phyloP scores from a whole-genome alignment of 2,329 filamentous ascomycete species.

The Bimuria novae-zelandiae region DNA sequence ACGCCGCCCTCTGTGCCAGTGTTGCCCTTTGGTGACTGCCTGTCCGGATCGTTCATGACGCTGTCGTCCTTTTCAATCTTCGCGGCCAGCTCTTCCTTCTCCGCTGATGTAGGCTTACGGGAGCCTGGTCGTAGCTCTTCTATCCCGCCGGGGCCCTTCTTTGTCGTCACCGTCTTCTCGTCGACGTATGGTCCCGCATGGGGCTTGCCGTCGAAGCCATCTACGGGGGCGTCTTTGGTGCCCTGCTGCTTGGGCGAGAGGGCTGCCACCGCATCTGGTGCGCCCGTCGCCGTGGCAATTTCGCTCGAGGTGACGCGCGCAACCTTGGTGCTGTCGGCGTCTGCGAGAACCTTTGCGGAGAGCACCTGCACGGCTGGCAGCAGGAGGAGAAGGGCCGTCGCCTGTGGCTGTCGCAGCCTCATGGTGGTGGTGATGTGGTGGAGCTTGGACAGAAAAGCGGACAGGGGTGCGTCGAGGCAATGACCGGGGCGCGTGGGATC shows the following conservation, averaged over 20 bases:
- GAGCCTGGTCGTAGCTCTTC: slow-evolving; percentile 45
- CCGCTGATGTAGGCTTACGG: slow-evolving; percentile 24
- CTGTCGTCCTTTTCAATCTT: slow-evolving; percentile 66
- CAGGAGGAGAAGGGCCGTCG: slow-evolving; percentile 55
- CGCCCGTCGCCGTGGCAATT: slow-evolving; percentile 25
- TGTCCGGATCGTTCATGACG: slow-evolving; percentile 89
- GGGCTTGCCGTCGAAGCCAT: slow-evolving; percentile 91
- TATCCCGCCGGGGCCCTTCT: slow-evolving; percentile 39
- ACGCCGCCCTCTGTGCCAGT: slow-evolving; percentile 91
- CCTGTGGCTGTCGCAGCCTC: slow-evolving; percentile 61
- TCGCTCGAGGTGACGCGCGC: slow-evolving; percentile 35
- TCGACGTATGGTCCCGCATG: slow-evolving; percentile 83
- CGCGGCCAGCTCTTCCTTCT: slow-evolving; percentile 44
- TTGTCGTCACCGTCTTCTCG: slow-evolving; percentile 41
- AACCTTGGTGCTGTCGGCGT: slow-evolving; percentile 30
- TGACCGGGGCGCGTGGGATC: slow-evolving; percentile 10
- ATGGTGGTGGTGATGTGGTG: slow-evolving; percentile 50
- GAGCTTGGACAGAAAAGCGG: slow-evolving; percentile 5
- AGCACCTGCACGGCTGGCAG: slow-evolving; percentile 65
- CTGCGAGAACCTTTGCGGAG: slow-evolving; percentile 52
- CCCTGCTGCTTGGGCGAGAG: slow-evolving; percentile 46
- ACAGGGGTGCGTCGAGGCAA: slow-evolving; percentile 12
- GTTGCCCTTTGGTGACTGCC: slow-evolving; percentile 76
- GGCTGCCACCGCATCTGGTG: slow-evolving; percentile 7
- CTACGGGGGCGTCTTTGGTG: slow-evolving; percentile 83